Conservation (phyloP, 768 basidiomycete species). For the Omphalotus guepiniiformis region DNA sequence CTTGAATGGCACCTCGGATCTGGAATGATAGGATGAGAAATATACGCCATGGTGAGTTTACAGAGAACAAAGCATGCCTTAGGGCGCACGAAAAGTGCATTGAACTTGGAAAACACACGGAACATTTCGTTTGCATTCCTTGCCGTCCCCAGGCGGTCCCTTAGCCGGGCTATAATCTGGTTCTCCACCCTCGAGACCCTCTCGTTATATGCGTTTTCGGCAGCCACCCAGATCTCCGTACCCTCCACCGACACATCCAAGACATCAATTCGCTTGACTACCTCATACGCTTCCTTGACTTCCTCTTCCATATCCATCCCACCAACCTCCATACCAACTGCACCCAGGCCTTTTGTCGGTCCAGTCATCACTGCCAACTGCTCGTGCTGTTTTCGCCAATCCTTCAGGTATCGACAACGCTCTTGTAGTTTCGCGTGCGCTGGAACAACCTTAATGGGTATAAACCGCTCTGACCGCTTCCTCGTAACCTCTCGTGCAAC, state of each 20-base stretch:
- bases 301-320: conserved; percentile 99
- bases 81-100: conserved; percentile 91
- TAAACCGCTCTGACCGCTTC: conserved; percentile 87
- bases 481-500: conserved; percentile 91
- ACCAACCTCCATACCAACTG: conserved; percentile 70
- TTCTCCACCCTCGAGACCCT: conserved; percentile 96
- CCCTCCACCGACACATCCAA: conserved; percentile 92
- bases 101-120: conserved; percentile 97
- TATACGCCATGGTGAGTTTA: not conserved
- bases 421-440: conserved; percentile 93
- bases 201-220: conserved; percentile 97
- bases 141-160: conserved; percentile 91
- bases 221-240: conserved; percentile 95
- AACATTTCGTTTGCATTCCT: conserved; percentile 99
- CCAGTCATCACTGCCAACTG: conserved; percentile 97
- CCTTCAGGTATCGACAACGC: conserved; percentile 76
- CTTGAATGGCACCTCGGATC: conserved; percentile 98
- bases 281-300: conserved; percentile 93
- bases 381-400: conserved; percentile 96
- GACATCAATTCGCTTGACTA: conserved; percentile 95
- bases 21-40: conserved; percentile 21
- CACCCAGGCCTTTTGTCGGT: conserved; percentile 79
- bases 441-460: conserved; percentile 91
- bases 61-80: conserved; percentile 57
- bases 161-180: conserved; percentile 91